Percentiles rank a stretch among this genome's conserved stretches.
Conservation (phyloP, 2,329 filamentous ascomycete species). For the Sphaerulina populicola region DNA sequence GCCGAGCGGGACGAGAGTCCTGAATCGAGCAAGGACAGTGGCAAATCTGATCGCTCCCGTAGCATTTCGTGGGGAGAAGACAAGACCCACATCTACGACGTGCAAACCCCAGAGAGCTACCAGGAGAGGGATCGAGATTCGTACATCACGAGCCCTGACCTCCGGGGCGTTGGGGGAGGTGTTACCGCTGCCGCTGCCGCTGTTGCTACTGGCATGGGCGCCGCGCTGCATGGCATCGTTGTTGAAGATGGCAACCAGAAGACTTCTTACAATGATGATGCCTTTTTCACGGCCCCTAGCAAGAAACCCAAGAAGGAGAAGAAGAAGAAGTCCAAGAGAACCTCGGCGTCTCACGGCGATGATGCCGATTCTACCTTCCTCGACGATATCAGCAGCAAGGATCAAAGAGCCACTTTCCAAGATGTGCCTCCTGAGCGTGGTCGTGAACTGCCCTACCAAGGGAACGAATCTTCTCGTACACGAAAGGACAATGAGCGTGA, state of each 20-base stretch:
- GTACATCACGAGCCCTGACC: conserved; percentile 20
- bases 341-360: not conserved
- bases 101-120: conserved; percentile 39
- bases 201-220: conserved; percentile 13
- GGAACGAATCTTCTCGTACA: conserved; percentile 2
- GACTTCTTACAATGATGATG: conserved; percentile 24
- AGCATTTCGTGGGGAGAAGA: conserved; percentile 44
- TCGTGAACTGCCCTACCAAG: not conserved
- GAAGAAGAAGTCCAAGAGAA: conserved; percentile 33
- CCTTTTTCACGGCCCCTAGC: conserved; percentile 8
- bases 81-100: conserved; percentile 41
- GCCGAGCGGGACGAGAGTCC: conserved; percentile 9
- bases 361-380: conserved; percentile 7
- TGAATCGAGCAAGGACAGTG: conserved; percentile 7
- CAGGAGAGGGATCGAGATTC: conserved; percentile 20
- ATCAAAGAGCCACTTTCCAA: not conserved
- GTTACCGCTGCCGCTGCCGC: conserved; percentile 12
- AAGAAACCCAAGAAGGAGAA: conserved; percentile 37
- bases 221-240: conserved; percentile 34
- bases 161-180: conserved; percentile 5
- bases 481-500: conserved; percentile 14
- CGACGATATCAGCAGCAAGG: conserved; percentile 4
- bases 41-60: conserved; percentile 20
- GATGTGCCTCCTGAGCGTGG: conserved; percentile 5
- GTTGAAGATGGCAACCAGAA: conserved; percentile 34